Base-by-base conservation (phyloP, 1,284 basidiomycete genomes). In the Trichosporon ovoides region DNA sequence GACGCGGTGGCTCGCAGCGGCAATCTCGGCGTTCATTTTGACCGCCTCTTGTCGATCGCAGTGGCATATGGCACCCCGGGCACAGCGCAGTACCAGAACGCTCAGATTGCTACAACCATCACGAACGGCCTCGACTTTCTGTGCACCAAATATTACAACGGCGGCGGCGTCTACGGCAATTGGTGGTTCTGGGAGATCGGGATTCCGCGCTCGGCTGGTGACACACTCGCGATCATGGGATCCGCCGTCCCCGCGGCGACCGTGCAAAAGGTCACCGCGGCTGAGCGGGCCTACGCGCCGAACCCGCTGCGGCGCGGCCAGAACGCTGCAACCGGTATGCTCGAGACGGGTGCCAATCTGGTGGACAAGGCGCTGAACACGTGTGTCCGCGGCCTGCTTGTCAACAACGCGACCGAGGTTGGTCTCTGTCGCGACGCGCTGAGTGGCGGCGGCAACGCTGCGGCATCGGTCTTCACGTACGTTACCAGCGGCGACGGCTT, bases 341-440 rank as follows among this genome's bases (percentile, higher is more conserved):
- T 52, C 9, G 51, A 52, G 51, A 52, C 51, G 18, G 51, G 51
- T 5, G 51, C 51, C 18, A 52, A 52, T 34, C n/a, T 16, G 3
- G 34, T 20, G 6, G 51, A 52, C 51, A 52, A 52, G 20, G 34
- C 35, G 19, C 13, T 20, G 14, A 52, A 18, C 35, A 20, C 36
- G 10, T 16, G 18, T 9, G 19, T 20, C 51, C 51, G 19, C 22
- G 51, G 51, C 19, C 35, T 52, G 18, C 18, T 38, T 14, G n/a
- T 18, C 18, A 36, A 37, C 18, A 52, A 52, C 35, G 51, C 14
- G 5, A 38, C n/a, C 35, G 22, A 52, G 35, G 7, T 52, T 9
- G 83, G 35, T 12, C 13, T 37, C 18, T 33, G 18, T 14, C 51
- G 51, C 34, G 51, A 52, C 35, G 34, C 16, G 34, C 51, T 52